Conservation (phyloP, 495 filamentous ascomycete species). For the Podospora pseudocomata region DNA sequence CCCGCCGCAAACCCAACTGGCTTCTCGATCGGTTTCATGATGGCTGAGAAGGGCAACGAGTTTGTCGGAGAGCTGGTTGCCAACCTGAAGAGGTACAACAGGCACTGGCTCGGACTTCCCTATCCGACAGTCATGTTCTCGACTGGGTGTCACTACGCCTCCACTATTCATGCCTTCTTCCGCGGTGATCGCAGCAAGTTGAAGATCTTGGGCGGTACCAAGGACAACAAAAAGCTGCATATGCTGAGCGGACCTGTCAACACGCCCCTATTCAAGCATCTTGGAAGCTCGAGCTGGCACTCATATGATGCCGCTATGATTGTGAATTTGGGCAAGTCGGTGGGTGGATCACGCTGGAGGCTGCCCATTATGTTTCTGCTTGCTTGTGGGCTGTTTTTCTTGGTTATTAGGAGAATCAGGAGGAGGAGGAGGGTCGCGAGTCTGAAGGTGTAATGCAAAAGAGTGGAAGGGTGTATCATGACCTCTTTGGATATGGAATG, state of each 20-base stretch:
- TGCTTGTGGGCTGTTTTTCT: conserved; percentile 9
- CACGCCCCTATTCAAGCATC: conserved; percentile 44
- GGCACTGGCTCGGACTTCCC: conserved; percentile 38
- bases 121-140: conserved; percentile 46
- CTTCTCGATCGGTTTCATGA: conserved; percentile 45
- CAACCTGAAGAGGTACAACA: conserved; percentile 35
- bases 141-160: conserved; percentile 44
- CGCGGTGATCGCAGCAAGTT: conserved; percentile 27
- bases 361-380: conserved; percentile 10
- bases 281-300: conserved; percentile 48
- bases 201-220: conserved; percentile 39
- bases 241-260: conserved; percentile 43
- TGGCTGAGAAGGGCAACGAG: conserved; percentile 34
- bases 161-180: conserved; percentile 39
- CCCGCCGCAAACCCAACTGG: conserved; percentile 39
- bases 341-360: conserved; percentile 6
- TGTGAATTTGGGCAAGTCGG: conserved; percentile 23
- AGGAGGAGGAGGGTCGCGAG: conserved; percentile 16
- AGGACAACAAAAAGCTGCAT: conserved; percentile 30
- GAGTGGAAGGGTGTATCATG: background rate
- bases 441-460: background rate
- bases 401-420: conserved; percentile 12
- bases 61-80: conserved; percentile 34
- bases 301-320: conserved; percentile 40
- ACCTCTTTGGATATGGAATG: background rate